Base-by-base conservation (phyloP, 1,284 basidiomycete genomes). In the Cutaneotrichosporon curvatum region DNA sequence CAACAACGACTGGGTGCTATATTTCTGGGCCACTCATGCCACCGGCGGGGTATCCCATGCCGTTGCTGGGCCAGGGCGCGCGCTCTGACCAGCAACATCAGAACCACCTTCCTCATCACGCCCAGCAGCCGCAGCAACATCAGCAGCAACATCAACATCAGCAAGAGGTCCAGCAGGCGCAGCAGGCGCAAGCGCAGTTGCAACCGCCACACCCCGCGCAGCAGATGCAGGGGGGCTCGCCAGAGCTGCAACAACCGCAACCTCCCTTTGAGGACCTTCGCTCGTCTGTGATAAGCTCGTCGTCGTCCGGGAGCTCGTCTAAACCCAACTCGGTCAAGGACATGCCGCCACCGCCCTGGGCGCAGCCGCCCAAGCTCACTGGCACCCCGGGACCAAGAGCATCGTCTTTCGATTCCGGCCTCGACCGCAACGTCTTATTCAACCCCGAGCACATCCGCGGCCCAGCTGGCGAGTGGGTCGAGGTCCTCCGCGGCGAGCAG, bases 401-500 rank as follows among this genome's bases (percentile, higher is more conserved):
- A 0, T 36, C 53, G 16, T 65, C 63, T 1, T 62, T 65, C 35
- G 60, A 62, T n/a, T 56, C 59, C 3, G 55, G 52, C 2, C 51
- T 55, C 28, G 53, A 52, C 33, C 51, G 57, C 23, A 4, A 16
- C 19, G 19, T 50, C 57, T 22, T n/a, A n/a, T 51, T 62, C 35
- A 62, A 57, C 38, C 52, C 52, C 16, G 52, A 50, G 16, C 42
- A 37, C 25, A 39, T 46, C 8, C 37, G 37, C 12, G 52, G 37
- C 3, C 48, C 52, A 2, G 43, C 48, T 4, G 62, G 58, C 25
- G 59, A 65, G 48, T 59, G 55, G 55, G 59, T 63, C 15, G 63
- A 67, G 45, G 50, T 68, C 39, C 57, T 70, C 42, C 66, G 65
- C 35, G 67, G 67, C 25, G 55, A 59, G 33, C 62, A 65, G 33